Evolutionary conservation across 2,329 filamentous ascomycete species (phyloP), one percentile per base, ranked within the genome.

Genomic region (Didymella lethalis): DNA sequence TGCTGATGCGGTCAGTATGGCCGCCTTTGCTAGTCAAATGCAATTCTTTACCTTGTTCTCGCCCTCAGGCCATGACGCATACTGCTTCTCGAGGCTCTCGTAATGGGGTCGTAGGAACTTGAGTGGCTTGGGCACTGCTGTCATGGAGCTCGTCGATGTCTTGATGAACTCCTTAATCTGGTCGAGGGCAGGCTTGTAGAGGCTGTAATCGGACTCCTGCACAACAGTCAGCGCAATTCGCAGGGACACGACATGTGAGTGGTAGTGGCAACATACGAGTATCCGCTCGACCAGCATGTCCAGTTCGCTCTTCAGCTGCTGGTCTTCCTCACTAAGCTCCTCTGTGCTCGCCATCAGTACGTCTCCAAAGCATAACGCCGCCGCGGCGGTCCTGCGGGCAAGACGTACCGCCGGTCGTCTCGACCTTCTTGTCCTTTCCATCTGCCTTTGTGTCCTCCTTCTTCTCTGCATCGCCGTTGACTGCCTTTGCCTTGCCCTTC

Each of bases 91-190:
- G 75, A 99, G 84, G 57, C 90, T 88, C 80, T 96, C 91, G 82
- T 98, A 99, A 80, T 99, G 94, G 68, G 94, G 95, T 82, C 95
- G 88, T 64, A 99, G 86, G 79, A 99, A 99, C 81, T 99, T 99
- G 72, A 99, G 86, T 32, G 95, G 95, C 81, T 99, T 99, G 25
- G 96, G 95, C 63, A 99, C 95, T 60, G 95, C 95, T 48, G 95
- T 99, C 95, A 99, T 99, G 45, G 96, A 99, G 59, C 93, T 98
- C 67, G 95, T 99, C 60, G 95, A 97, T 55, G 95, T 99, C 84
- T 97, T 98, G 84, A 99, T 99, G 76, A 92, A 96, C 73, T 89
- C 92, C 84, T 97, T 98, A 88, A 99, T 97, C 68, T 93, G 90
- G 79, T 98, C 93, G 68, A 99, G 84, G 54, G 95, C 91, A 59